Conservation (phyloP, 176 grass and related monocot genomes). For the Tillandsia fasciculata region DNA sequence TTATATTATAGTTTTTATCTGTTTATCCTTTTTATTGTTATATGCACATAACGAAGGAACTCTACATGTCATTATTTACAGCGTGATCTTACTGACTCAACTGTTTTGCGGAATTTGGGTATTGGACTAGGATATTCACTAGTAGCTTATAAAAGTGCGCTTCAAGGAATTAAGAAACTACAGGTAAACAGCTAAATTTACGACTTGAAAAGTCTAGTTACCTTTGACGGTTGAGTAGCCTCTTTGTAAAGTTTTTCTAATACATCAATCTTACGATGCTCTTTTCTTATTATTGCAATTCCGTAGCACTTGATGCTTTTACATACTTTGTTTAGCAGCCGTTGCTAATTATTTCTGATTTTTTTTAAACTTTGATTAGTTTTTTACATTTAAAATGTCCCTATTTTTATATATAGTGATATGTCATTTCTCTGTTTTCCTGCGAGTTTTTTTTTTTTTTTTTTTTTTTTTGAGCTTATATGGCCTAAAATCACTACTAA, state of each 20-base stretch:
- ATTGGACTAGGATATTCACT: constrained; percentile 86
- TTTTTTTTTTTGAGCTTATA: too few species aligned
- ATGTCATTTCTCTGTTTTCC: too few species aligned
- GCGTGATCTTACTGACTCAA: constrained; percentile 95
- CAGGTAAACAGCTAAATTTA: constrained; percentile 34
- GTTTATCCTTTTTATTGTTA: background rate
- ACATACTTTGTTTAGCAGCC: too few species aligned
- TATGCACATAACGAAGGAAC: background rate
- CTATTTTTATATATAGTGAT: too few species aligned
- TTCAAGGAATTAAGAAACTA: constrained; percentile 82
- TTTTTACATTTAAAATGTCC: too few species aligned
- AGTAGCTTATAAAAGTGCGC: constrained; percentile 78
- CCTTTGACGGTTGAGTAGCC: background rate
- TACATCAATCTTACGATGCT: background rate
- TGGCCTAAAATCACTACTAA: too few species aligned
- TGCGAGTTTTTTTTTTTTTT: too few species aligned
- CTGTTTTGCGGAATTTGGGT: constrained; percentile 89
- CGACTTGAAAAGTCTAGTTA: background rate
- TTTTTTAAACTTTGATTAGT: too few species aligned
- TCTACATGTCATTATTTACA: constrained; percentile 16
- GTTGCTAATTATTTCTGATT: too few species aligned
- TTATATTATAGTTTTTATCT: background rate
- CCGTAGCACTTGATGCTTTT: too few species aligned
- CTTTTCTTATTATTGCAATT: background rate
- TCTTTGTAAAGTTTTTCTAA: background rate